Conservation (phyloP, 345 rosid species). For the Euphorbia tirucalli region DNA sequence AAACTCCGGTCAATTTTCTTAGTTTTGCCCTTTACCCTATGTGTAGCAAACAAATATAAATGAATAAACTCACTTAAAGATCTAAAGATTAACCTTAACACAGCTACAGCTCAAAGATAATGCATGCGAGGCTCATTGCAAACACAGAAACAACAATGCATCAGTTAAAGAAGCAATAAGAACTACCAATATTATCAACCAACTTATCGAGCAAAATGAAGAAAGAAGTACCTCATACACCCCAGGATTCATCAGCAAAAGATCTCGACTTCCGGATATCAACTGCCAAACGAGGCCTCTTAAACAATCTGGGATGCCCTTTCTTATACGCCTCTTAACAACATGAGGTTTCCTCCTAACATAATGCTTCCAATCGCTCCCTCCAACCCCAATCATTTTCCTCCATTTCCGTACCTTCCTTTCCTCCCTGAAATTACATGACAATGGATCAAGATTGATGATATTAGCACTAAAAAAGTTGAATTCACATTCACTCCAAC, state of each 20-base stretch:
- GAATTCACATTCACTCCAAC: slow-evolving; percentile 10
- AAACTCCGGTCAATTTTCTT: neutral
- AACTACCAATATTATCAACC: slow-evolving; percentile 1
- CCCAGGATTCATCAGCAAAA: slow-evolving; percentile 92
- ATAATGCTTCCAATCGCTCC: slow-evolving; percentile 97
- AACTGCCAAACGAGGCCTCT: slow-evolving; percentile 99
- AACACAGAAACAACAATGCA: neutral
- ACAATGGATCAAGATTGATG: slow-evolving; percentile 16
- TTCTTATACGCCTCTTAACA: slow-evolving; percentile 77
- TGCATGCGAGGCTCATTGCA: slow-evolving; percentile 14
- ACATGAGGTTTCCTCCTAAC: slow-evolving; percentile 81
- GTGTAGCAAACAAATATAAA: neutral
- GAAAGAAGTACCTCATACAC: slow-evolving; percentile 63
- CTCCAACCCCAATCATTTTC: slow-evolving; percentile 96
- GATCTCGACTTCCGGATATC: slow-evolving; percentile 91
- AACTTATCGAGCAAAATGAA: slow-evolving; percentile 6
- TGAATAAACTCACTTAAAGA: neutral
- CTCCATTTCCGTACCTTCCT: slow-evolving; percentile 91
- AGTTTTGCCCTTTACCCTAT: neutral
- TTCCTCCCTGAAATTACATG: slow-evolving; percentile 61
- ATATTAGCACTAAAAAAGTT: slow-evolving; percentile 4
- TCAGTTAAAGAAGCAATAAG: slow-evolving; percentile 10
- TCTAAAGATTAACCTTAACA: neutral
- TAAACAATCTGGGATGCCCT: slow-evolving; percentile 96
- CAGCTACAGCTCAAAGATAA: neutral